Percentiles rank a stretch among this genome's conserved stretches.
These are phyloP conservation scores for Paramyrothecium sp. DNA, from an alignment of 2,329 filamentous ascomycete species.

Conservation along the genomic window DNA sequence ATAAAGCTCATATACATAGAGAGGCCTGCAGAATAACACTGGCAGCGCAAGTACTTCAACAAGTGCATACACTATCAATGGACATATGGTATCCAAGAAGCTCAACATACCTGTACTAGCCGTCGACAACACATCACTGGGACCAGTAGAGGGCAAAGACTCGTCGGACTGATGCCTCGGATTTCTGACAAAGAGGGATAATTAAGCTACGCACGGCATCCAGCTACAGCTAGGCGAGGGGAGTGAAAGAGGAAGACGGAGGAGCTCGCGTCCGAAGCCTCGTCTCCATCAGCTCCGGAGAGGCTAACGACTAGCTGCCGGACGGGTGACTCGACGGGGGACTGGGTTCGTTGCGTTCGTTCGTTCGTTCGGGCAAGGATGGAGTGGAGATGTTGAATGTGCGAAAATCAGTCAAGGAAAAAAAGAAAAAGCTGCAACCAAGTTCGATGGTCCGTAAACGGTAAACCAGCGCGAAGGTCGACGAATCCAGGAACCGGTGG, in stretches of 20 bases:
- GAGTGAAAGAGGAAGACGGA: not conserved
- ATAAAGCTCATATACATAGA: too few relatives aligned
- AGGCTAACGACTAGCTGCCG: not conserved
- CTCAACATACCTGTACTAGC: too few relatives aligned
- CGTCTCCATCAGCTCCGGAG: not conserved
- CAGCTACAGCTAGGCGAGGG: not conserved
- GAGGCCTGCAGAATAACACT: too few relatives aligned
- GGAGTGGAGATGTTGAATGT: not conserved
- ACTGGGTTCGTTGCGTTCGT: too few relatives aligned
- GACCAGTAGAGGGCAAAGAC: not conserved
- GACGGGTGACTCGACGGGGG: not conserved
- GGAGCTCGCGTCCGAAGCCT: not conserved
- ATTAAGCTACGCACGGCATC: not conserved
- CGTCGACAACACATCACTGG: too few relatives aligned
- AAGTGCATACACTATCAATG: too few relatives aligned
- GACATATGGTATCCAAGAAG: too few relatives aligned
- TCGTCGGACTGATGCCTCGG: not conserved
- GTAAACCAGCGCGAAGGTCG: not conserved
- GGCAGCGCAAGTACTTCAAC: too few relatives aligned
- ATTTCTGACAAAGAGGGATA: not conserved
- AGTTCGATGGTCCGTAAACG: not conserved
- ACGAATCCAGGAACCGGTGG: not conserved
- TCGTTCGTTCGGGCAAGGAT: too few relatives aligned
- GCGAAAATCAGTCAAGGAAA: not conserved
- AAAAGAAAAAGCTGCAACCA: not conserved